Conservation (phyloP, 1,284 basidiomycete species). For the Exsudoporus floridanus region DNA sequence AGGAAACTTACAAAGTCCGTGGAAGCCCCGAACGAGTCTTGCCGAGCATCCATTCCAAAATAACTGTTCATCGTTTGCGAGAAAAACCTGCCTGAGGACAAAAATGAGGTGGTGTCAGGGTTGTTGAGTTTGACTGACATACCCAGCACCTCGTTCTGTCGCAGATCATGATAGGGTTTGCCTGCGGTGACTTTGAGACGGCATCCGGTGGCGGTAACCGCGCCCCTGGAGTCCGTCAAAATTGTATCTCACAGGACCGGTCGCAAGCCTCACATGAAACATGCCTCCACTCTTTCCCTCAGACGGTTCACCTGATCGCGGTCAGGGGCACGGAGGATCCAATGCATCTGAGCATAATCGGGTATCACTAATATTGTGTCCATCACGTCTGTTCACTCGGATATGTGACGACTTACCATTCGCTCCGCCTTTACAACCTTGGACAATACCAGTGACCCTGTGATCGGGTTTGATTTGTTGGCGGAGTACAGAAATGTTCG, state of each 20-base stretch:
- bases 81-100: slow-evolving; percentile 45
- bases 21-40: slow-evolving; percentile 48
- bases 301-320: slow-evolving; percentile 52
- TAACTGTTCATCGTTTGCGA: slow-evolving; percentile 40
- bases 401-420: slow-evolving; percentile 49
- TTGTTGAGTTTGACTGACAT: slow-evolving; percentile 17
- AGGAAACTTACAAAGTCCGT: slow-evolving; percentile 61
- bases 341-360: slow-evolving; percentile 68
- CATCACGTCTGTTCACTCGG: not conserved
- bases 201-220: slow-evolving; percentile 69
- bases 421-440: slow-evolving; percentile 59
- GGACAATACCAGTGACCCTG: slow-evolving; percentile 66
- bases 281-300: slow-evolving; percentile 51
- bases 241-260: not conserved
- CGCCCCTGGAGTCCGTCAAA: slow-evolving; percentile 50
- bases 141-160: slow-evolving; percentile 63
- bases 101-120: not conserved
- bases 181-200: slow-evolving; percentile 48
- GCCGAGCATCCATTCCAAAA: slow-evolving; percentile 40
- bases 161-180: slow-evolving; percentile 53
- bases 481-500: slow-evolving; percentile 68
- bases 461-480: slow-evolving; percentile 70
- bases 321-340: slow-evolving; percentile 66
- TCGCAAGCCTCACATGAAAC: slow-evolving; percentile 49
- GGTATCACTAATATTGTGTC: slow-evolving; percentile 62